These are phyloP conservation scores for Ceratocystis albifundus DNA, from an alignment of 2,329 filamentous ascomycete genomes.

Conservation along the genomic window DNA sequence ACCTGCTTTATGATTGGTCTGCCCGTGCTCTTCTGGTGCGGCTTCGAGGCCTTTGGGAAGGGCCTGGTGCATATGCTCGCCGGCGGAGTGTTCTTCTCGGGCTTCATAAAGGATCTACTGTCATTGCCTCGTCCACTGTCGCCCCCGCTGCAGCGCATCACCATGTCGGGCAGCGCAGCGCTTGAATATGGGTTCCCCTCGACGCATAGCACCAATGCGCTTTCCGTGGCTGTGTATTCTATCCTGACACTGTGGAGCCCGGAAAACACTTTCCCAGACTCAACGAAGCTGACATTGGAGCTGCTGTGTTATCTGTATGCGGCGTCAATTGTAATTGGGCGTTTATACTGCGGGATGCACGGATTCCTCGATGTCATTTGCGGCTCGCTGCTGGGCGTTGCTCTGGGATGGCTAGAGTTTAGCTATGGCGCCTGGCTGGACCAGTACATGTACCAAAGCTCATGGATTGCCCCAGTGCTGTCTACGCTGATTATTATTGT, in stretches of 20 bases:
- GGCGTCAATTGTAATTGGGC: constrained; percentile 75
- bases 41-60: constrained; percentile 71
- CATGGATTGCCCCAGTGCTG: constrained; percentile 52
- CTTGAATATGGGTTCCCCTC: constrained; percentile 96
- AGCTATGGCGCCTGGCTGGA: constrained; percentile 54
- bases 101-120: constrained; percentile 86
- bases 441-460: constrained; percentile 54
- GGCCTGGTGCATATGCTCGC: constrained; percentile 69
- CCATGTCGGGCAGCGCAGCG: constrained; percentile 90
- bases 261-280: constrained; percentile 48
- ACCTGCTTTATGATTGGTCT: constrained; percentile 97
- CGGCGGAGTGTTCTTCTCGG: constrained; percentile 72
- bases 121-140: constrained; percentile 86
- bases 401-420: constrained; percentile 49
- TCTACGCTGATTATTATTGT: constrained; percentile 56
- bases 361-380: constrained; percentile 84
- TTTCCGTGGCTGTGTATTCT: constrained; percentile 81
- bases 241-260: constrained; percentile 58
- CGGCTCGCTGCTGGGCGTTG: constrained; percentile 64
- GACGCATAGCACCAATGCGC: constrained; percentile 92
- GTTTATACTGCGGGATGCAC: constrained; percentile 97
- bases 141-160: constrained; percentile 84
- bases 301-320: constrained; percentile 70
- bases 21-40: constrained; percentile 94
- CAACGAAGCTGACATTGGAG: constrained; percentile 53